Evolutionary conservation across 805 yeast genomes (phyloP).

Genomic region (Tetrapisispora namnaoensis): DNA sequence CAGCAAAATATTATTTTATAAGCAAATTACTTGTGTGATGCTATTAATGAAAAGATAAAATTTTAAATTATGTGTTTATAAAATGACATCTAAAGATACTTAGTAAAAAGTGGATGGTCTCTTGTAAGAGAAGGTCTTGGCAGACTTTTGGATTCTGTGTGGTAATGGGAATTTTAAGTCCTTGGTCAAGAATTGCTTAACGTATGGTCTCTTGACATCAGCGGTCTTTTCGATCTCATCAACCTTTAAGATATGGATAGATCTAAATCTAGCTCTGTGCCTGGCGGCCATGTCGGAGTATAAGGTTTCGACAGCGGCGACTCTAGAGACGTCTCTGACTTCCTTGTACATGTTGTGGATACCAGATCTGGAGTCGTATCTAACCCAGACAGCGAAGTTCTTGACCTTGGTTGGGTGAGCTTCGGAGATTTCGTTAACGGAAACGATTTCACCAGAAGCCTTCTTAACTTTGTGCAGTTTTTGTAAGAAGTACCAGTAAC

Average conservation of each 20-base stretch:
- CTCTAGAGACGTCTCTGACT: slow-evolving; percentile 99
- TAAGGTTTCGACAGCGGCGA: slow-evolving; percentile 95
- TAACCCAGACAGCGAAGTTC: slow-evolving; percentile 99
- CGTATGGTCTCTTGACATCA: slow-evolving; percentile 98
- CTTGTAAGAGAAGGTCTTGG: slow-evolving; percentile 78
- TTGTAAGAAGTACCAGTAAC: slow-evolving; percentile 97
- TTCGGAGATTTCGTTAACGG: slow-evolving; percentile 86
- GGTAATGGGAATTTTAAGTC: slow-evolving; percentile 99
- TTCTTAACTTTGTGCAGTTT: slow-evolving; percentile 99
- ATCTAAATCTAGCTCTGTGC: slow-evolving; percentile 99
- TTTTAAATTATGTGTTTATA: slow-evolving; percentile 2
- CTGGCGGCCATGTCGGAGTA: slow-evolving; percentile 99
- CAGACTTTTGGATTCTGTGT: slow-evolving; percentile 93
- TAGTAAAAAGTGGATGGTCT: slow-evolving; percentile 98
- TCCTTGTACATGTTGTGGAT: slow-evolving; percentile 99
- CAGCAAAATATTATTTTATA: too few relatives aligned
- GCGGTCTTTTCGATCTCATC: slow-evolving; percentile 96
- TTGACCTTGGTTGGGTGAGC: slow-evolving; percentile 97
- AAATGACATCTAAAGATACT: slow-evolving; percentile 10
- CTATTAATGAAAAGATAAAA: not conserved
- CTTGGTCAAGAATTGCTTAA: slow-evolving; percentile 90
- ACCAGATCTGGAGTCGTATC: slow-evolving; percentile 99
- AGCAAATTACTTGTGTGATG: not conserved
- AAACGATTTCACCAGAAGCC: slow-evolving; percentile 98
- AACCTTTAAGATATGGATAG: slow-evolving; percentile 98